Base-by-base conservation (phyloP, 305 asterid genomes). In the Rubia peregrina region DNA sequence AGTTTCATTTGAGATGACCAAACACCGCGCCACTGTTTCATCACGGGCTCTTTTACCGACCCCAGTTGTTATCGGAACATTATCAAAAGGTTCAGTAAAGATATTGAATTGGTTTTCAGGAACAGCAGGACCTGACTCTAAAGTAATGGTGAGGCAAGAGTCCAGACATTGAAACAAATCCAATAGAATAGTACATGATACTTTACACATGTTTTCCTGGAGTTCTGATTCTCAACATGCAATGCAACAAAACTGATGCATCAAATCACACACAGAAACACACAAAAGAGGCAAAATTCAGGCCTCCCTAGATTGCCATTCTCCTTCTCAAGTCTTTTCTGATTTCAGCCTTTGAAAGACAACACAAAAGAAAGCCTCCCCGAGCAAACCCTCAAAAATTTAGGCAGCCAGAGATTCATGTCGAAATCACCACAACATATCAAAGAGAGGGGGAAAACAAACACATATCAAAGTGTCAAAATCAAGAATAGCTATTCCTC, bases 371-470 rank as follows among this genome's bases (percentile, higher is more conserved):
- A 61, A 68, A 74, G 56, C 56, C 72, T 78, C 78, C 80, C 79
- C 77, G 72, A 73, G 78, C 86, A 74, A 60, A 73, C 85, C 86
- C 89, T 76, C 80, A 78, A 85, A 87, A 85, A 83, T 72, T 79
- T 78, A 72, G 90, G 87, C 83, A 65, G 80, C 87, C 78, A 69
- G 87, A 78, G 78, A 69, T 19, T 59, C 36, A 63, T 71, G 43
- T 26, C 70, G 78, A 66, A 21, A 84, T 73, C 69, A 40, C 69
- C 74, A 81, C 40, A 44, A 49, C 55, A 36, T n/a, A 51, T 16
- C n/a, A 61, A 56, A 51, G 6, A 62, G 36, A 19, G 16, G 16
- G 24, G 9, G 65, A 61, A 57, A 38, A n/a, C 22, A 16, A 82
- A 73, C 57, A 55, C 62, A 76, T 46, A 67, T n/a, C 12, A 0